These are phyloP conservation scores for Tothia fuscella DNA, from an alignment of 2,329 filamentous ascomycete genomes.

Conservation along the genomic window DNA sequence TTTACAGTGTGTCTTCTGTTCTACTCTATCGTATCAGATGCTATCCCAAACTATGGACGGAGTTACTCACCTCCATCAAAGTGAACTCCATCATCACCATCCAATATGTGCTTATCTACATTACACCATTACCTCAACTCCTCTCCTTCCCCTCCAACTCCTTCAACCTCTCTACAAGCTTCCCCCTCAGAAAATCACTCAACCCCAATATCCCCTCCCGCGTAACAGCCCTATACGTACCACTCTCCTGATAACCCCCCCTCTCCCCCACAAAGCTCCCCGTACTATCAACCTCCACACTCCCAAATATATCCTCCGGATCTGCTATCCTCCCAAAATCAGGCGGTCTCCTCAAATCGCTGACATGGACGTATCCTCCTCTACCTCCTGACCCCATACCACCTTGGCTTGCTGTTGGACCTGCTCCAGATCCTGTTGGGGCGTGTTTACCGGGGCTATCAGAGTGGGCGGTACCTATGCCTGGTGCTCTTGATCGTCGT, in stretches of 20 bases:
- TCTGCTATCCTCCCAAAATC: constrained; percentile 53
- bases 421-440: constrained; percentile 34
- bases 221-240: constrained; percentile 50
- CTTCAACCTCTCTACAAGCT: constrained; percentile 34
- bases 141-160: constrained; percentile 16
- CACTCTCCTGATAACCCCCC: constrained; percentile 44
- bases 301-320: constrained; percentile 56
- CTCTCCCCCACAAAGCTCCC: constrained; percentile 43
- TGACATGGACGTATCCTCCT: constrained; percentile 53
- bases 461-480: constrained; percentile 14
- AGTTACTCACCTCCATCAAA: too few species aligned
- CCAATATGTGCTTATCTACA: too few species aligned
- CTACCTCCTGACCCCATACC: constrained; percentile 45
- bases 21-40: too few species aligned
- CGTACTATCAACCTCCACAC: constrained; percentile 46
- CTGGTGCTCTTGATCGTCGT: constrained; percentile 14
- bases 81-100: too few species aligned
- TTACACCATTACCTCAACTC: neutral
- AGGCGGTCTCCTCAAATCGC: constrained; percentile 45
- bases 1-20: too few species aligned
- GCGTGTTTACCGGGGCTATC: constrained; percentile 17
- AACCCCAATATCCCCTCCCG: constrained; percentile 45
- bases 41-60: too few species aligned
- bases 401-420: constrained; percentile 47
- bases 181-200: constrained; percentile 37